Base-by-base conservation (phyloP, 2,329 filamentous ascomycete genomes). In the Hymenotorrendiella dingleyae region DNA sequence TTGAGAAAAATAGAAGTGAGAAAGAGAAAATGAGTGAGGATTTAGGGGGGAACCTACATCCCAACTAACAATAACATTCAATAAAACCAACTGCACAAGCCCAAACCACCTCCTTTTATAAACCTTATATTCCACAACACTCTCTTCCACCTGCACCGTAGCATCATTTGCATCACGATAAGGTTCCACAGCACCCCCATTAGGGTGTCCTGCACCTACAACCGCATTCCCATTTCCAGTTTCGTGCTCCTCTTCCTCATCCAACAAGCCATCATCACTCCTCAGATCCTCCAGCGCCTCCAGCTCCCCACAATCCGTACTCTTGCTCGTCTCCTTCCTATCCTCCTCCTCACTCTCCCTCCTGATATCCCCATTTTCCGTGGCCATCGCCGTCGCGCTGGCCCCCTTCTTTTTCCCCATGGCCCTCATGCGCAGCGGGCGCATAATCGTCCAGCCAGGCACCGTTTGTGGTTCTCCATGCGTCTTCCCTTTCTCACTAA, bases 41-140 rank as follows among this genome's bases (percentile, higher is more conserved):
- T 10, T 4, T 10, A 6, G 29, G 23, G 11, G 14, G 37, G 21
- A 28, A 81, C 87, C 73, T 74, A 93, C 87, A 76, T 94, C 88
- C 91, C 91, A 97, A 59, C 86, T 94, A 30, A 95, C 84, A 47
- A 97, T 79, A 43, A 96, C 83, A 62, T 97, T 98, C 66, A 97
- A 71, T 57, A 97, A 66, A 6, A 89, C 84, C 59, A 97, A 67
- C 64, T 95, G 86, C 17, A 77, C 67, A 39, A 98, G 70, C 1
- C 93, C 93, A 62, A 95, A 86, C 81, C 88, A 98, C 33, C 93
- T 77, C 58, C 88, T 77, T 66, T 85, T 91, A 62, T 97, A 97
- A 17, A 84, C 75, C 49, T 64, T 70, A 55, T 71, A 77, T 42
- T 53, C 54, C 3, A 34, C 38, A 30, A 38, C 43, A 39, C 33